Conservation (phyloP, 345 rosid species). For the Chamaenerion angustifolium region DNA sequence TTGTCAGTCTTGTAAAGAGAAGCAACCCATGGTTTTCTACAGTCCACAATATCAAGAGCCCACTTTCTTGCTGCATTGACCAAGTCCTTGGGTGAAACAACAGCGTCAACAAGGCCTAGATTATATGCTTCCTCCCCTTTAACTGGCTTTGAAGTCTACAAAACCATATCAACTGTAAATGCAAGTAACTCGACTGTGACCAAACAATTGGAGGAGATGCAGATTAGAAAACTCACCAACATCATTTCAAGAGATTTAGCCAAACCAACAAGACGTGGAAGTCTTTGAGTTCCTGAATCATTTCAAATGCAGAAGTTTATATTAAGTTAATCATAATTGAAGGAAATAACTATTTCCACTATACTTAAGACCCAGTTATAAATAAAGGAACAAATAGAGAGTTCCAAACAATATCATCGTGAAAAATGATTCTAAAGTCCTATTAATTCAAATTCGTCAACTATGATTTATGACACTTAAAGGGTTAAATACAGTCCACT, state of each 20-base stretch:
- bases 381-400: no score
- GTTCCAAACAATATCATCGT: no score
- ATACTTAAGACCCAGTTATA: no score
- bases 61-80: constrained; percentile 58
- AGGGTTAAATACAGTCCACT: no score
- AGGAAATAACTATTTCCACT: not conserved
- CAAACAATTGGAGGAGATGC: not conserved
- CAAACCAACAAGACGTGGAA: constrained; percentile 98
- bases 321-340: not conserved
- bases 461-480: no score
- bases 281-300: constrained; percentile 85
- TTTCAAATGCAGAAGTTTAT: constrained; percentile 15
- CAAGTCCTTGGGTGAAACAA: constrained; percentile 61
- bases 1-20: constrained; percentile 69
- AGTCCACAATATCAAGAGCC: constrained; percentile 69
- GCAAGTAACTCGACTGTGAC: not conserved
- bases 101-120: constrained; percentile 76
- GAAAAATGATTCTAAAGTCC: no score
- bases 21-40: constrained; percentile 75
- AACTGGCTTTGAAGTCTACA: constrained; percentile 79
- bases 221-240: constrained; percentile 42
- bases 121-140: constrained; percentile 61
- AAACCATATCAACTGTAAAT: not conserved
- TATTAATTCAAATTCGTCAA: no score
- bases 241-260: constrained; percentile 89